Evolutionary conservation across 768 basidiomycete species (phyloP).

Genomic region (Chalciporus piperatus): DNA sequence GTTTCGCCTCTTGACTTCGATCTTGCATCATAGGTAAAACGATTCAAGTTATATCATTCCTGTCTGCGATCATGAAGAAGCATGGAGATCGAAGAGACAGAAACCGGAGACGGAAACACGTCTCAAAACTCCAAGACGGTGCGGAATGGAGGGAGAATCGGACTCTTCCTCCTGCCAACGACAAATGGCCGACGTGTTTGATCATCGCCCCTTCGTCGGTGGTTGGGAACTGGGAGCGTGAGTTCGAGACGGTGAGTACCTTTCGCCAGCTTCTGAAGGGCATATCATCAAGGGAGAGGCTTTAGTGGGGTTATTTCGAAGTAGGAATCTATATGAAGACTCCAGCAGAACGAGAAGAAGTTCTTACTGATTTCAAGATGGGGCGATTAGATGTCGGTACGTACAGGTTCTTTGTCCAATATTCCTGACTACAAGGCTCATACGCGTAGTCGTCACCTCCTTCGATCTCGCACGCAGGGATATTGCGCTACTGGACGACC

Average conservation of each 20-base stretch:
- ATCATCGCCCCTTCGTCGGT: slow-evolving; percentile 87
- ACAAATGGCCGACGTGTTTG: slow-evolving; percentile 81
- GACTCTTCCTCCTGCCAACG: slow-evolving; percentile 62
- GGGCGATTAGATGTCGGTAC: slow-evolving; percentile 83
- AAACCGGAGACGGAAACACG: slow-evolving; percentile 62
- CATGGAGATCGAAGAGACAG: slow-evolving; percentile 60
- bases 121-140: slow-evolving; percentile 64
- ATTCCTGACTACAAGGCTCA: background rate
- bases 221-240: slow-evolving; percentile 85
- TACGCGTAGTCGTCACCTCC: slow-evolving; percentile 66
- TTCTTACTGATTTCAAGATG: slow-evolving; percentile 69
- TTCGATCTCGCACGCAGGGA: slow-evolving; percentile 73
- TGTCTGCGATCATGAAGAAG: slow-evolving; percentile 92
- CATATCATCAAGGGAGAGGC: background rate
- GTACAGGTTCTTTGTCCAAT: slow-evolving; percentile 25
- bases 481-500: slow-evolving; percentile 63
- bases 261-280: background rate
- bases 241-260: slow-evolving; percentile 68
- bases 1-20: slow-evolving; percentile 4
- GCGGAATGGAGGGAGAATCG: slow-evolving; percentile 50
- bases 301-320: slow-evolving; percentile 93
- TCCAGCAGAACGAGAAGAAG: slow-evolving; percentile 48
- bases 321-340: slow-evolving; percentile 66
- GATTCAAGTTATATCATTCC: slow-evolving; percentile 86
- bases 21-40: slow-evolving; percentile 68